A percentile compares a stretch with the other conserved stretches of the same genome.
phyloP scores from a whole-genome alignment of 108 stramenopile genomes.

The Fistulifera solaris region DNA sequence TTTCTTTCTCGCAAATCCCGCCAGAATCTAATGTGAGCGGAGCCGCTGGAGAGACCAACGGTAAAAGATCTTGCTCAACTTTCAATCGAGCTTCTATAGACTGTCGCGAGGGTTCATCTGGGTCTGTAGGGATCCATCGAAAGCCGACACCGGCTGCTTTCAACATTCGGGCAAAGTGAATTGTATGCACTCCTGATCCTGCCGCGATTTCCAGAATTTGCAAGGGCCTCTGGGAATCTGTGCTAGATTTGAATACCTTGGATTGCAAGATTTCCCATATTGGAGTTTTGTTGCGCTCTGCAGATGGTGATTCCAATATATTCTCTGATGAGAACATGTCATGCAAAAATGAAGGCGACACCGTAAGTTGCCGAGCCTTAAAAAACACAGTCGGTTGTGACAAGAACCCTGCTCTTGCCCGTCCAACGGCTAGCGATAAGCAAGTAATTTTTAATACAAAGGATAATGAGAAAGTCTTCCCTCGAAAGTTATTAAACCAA shows the following conservation, averaged over 20 bases:
- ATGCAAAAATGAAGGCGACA: too few relatives aligned
- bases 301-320: constrained; percentile 54
- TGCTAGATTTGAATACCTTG: constrained; percentile 23
- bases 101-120: constrained; percentile 16
- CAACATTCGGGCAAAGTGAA: neutral
- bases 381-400: too few relatives aligned
- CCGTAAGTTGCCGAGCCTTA: too few relatives aligned
- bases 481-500: too few relatives aligned
- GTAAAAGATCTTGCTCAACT: constrained; percentile 3
- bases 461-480: too few relatives aligned
- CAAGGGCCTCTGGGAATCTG: neutral
- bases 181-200: constrained; percentile 34
- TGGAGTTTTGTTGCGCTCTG: constrained; percentile 72
- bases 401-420: too few relatives aligned
- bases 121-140: constrained; percentile 56
- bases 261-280: constrained; percentile 50
- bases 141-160: neutral
- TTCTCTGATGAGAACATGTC: neutral
- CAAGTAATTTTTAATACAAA: too few relatives aligned
- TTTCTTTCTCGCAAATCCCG: constrained; percentile 33
- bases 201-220: constrained; percentile 57
- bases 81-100: constrained; percentile 36
- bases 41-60: constrained; percentile 20
- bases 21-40: constrained; percentile 22
- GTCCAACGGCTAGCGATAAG: too few relatives aligned